Evolutionary conservation across 2,329 filamentous ascomycete genomes (phyloP).

Genomic region (Beauveria scarabaeidicola): DNA sequence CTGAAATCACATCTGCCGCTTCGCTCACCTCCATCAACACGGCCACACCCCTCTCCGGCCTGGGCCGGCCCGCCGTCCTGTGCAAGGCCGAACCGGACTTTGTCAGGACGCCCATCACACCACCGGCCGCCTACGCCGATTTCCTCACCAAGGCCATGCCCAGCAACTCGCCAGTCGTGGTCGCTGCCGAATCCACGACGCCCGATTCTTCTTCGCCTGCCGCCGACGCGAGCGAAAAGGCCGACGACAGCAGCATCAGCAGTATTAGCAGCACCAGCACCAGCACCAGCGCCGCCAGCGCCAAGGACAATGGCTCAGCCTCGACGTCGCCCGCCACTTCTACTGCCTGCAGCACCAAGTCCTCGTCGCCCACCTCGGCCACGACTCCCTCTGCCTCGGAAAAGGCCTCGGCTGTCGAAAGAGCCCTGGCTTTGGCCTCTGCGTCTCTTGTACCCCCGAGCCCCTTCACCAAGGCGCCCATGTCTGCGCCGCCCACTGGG

Average conservation of each 20-base stretch:
- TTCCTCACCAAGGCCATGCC: constrained; percentile 76
- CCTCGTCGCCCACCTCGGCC: constrained; percentile 28
- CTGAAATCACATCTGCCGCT: constrained; percentile 46
- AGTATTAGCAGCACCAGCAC: constrained; percentile 12
- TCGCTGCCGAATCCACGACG: constrained; percentile 34
- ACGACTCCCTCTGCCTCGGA: constrained; percentile 15
- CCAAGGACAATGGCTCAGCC: constrained; percentile 26
- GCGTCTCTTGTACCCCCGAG: constrained; percentile 31
- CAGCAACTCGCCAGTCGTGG: constrained; percentile 58
- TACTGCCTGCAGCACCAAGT: constrained; percentile 23
- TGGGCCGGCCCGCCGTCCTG: constrained; percentile 28
- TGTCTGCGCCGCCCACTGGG: constrained; percentile 54
- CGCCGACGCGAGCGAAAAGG: constrained; percentile 47
- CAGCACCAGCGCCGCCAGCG: not conserved
- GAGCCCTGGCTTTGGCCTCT: constrained; percentile 3
- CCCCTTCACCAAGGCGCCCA: constrained; percentile 42
- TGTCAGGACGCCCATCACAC: constrained; percentile 87
- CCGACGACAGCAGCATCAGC: constrained; percentile 43
- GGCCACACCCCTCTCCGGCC: constrained; percentile 55
- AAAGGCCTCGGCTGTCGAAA: not conserved
- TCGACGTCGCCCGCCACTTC: constrained; percentile 32
- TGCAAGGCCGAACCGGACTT: constrained; percentile 38
- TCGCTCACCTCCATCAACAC: constrained; percentile 33
- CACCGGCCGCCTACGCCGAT: constrained; percentile 82
- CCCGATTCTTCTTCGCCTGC: constrained; percentile 42